phyloP scores from a whole-genome alignment of 345 rosid species.

The Crucihimalaya himalaica region DNA sequence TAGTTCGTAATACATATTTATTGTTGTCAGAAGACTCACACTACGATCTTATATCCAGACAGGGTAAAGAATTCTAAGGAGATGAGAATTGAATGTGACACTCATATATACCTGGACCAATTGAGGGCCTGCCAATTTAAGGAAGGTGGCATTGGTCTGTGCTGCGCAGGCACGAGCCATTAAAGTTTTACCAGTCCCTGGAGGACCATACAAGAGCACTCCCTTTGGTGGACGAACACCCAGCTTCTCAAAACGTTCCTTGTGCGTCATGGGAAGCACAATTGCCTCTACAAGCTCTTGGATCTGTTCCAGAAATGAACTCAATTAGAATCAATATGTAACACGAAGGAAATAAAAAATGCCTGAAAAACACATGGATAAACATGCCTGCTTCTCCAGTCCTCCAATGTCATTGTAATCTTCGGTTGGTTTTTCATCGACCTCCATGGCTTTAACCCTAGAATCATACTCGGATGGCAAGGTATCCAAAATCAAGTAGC shows the following conservation, averaged over 20 bases:
- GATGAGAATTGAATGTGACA: neutral
- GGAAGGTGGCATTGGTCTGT: slow-evolving; percentile 96
- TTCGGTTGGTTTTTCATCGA: slow-evolving; percentile 98
- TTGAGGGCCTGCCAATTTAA: slow-evolving; percentile 98
- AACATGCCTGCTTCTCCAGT: slow-evolving; percentile 86
- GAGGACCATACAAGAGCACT: slow-evolving; percentile 96
- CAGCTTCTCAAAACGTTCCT: slow-evolving; percentile 86
- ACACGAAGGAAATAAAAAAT: neutral
- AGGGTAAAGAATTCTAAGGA: neutral
- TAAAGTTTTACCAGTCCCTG: slow-evolving; percentile 98
- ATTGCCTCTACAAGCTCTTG: slow-evolving; percentile 99
- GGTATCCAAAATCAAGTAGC: slow-evolving; percentile 93
- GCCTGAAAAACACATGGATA: neutral
- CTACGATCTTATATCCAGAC: neutral
- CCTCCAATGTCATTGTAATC: slow-evolving; percentile 99
- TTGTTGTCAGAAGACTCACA: slow-evolving; percentile 1
- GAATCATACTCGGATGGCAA: slow-evolving; percentile 97
- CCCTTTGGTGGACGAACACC: slow-evolving; percentile 99
- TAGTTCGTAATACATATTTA: neutral
- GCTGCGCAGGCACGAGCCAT: slow-evolving; percentile 99
- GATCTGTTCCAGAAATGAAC: slow-evolving; percentile 52
- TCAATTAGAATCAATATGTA: neutral
- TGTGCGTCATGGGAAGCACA: slow-evolving; percentile 98
- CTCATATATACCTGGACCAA: slow-evolving; percentile 75
- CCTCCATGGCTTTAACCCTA: slow-evolving; percentile 99